A percentile compares a stretch with the other conserved stretches of the same genome.
phyloP scores from a whole-genome alignment of 1,139 yeast species.

The Sugiyamaella paludigena region DNA sequence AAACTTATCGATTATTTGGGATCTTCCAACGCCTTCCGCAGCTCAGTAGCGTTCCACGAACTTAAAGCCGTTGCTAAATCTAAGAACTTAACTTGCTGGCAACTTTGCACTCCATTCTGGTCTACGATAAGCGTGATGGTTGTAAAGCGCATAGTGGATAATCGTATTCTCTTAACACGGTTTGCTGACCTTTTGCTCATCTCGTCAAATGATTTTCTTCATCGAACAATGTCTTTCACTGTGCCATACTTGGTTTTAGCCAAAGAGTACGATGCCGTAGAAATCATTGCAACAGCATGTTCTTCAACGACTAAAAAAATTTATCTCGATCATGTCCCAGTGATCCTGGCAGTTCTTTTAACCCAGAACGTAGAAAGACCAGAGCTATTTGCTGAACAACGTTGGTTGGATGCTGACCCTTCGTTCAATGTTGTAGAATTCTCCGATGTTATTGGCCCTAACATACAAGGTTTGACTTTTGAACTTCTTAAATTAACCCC shows the following conservation, averaged over 20 bases:
- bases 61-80: slow-evolving; percentile 47
- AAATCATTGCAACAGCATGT: slow-evolving; percentile 50
- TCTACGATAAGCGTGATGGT: slow-evolving; percentile 69
- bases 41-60: slow-evolving; percentile 61
- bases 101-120: slow-evolving; percentile 72
- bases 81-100: slow-evolving; percentile 44
- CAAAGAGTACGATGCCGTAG: slow-evolving; percentile 60
- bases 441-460: slow-evolving; percentile 44
- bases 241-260: slow-evolving; percentile 72
- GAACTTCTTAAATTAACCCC: slow-evolving; percentile 35
- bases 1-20: slow-evolving; percentile 60
- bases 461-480: slow-evolving; percentile 32
- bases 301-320: slow-evolving; percentile 30
- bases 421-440: slow-evolving; percentile 39
- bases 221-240: slow-evolving; percentile 68
- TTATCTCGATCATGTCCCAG: slow-evolving; percentile 38
- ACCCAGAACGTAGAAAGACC: slow-evolving; percentile 46
- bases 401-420: slow-evolving; percentile 55
- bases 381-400: slow-evolving; percentile 49
- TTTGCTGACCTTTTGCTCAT: slow-evolving; percentile 67
- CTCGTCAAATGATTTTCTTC: slow-evolving; percentile 57
- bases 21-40: slow-evolving; percentile 57
- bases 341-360: slow-evolving; percentile 48
- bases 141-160: slow-evolving; percentile 50
- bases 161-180: slow-evolving; percentile 54